A percentile compares a stretch with the other conserved stretches of the same genome.
Evolutionary conservation across 2,329 filamentous ascomycete genomes (phyloP).

Genomic region (Thelonectria discophora): DNA sequence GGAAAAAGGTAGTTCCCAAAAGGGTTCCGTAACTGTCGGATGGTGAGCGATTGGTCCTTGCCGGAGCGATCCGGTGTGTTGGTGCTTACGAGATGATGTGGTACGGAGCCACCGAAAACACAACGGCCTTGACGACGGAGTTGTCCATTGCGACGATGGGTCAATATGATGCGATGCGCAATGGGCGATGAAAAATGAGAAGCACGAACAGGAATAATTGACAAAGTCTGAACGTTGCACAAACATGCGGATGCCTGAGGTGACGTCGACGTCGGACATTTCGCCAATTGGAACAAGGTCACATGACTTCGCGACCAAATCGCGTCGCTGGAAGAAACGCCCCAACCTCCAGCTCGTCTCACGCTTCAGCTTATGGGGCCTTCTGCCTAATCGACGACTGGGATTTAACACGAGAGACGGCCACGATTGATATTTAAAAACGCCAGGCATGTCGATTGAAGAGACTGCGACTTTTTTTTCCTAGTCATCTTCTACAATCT

Average conservation of each 20-base stretch:
- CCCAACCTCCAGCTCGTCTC: constrained; percentile 21
- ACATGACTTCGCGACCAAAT: constrained; percentile 46
- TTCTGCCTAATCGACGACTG: constrained; percentile 42
- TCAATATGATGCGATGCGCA: background rate
- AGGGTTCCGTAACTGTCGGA: constrained; percentile 82
- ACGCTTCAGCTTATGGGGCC: constrained; percentile 30
- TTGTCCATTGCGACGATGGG: constrained; percentile 51
- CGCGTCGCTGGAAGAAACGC: constrained; percentile 32
- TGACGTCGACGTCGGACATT: constrained; percentile 24
- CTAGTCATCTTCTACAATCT: constrained; percentile 6
- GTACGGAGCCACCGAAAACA: constrained; percentile 75
- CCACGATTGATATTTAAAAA: constrained; percentile 28
- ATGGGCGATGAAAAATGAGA: constrained; percentile 10
- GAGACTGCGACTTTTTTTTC: background rate
- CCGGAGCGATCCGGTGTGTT: background rate
- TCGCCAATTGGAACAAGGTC: constrained; percentile 23
- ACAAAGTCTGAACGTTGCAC: constrained; percentile 3
- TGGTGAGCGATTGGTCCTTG: constrained; percentile 32
- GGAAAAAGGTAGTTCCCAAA: constrained; percentile 86
- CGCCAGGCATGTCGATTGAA: background rate
- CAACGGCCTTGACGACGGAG: constrained; percentile 59
- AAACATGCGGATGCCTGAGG: constrained; percentile 3
- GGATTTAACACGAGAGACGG: constrained; percentile 35
- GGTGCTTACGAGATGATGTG: constrained; percentile 74
- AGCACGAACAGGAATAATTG: background rate